Conservation (phyloP, 352 stramenopile genomes). For the Pythium insidiosum region DNA sequence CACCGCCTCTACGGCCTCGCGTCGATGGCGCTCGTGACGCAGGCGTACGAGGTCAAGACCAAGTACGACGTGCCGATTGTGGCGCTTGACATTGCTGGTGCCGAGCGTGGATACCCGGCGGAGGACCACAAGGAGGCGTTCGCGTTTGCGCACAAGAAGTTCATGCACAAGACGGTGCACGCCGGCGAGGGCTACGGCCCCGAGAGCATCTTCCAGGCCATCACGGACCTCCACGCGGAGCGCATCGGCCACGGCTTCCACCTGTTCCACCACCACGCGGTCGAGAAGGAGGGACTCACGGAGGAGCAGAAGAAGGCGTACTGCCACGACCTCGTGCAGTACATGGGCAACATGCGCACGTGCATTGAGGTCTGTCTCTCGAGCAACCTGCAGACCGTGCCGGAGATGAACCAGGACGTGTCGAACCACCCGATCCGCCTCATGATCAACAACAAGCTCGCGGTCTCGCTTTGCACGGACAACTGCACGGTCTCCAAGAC, state of each 20-base stretch:
- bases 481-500: slow-evolving; percentile 86
- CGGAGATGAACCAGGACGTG: slow-evolving; percentile 63
- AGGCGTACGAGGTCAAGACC: slow-evolving; percentile 68
- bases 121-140: slow-evolving; percentile 79
- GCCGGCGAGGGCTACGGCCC: slow-evolving; percentile 81
- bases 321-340: slow-evolving; percentile 77
- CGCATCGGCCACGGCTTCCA: slow-evolving; percentile 82
- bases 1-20: slow-evolving; percentile 75
- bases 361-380: slow-evolving; percentile 85
- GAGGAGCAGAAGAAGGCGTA: slow-evolving; percentile 46
- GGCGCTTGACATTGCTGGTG: slow-evolving; percentile 81
- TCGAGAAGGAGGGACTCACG: slow-evolving; percentile 43
- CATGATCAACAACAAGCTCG: slow-evolving; percentile 81
- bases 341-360: slow-evolving; percentile 71
- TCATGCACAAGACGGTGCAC: slow-evolving; percentile 86
- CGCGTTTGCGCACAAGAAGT: slow-evolving; percentile 81
- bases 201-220: slow-evolving; percentile 83
- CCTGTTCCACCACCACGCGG: slow-evolving; percentile 72
- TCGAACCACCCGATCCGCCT: slow-evolving; percentile 62
- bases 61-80: slow-evolving; percentile 65
- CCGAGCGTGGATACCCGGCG: slow-evolving; percentile 72
- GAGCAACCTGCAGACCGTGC: slow-evolving; percentile 83
- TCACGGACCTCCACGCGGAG: slow-evolving; percentile 82
- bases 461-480: slow-evolving; percentile 80
- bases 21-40: slow-evolving; percentile 76